These are phyloP conservation scores for Platanus orientalis DNA, from an alignment of 164 flowering plant species.

Conservation along the genomic window DNA sequence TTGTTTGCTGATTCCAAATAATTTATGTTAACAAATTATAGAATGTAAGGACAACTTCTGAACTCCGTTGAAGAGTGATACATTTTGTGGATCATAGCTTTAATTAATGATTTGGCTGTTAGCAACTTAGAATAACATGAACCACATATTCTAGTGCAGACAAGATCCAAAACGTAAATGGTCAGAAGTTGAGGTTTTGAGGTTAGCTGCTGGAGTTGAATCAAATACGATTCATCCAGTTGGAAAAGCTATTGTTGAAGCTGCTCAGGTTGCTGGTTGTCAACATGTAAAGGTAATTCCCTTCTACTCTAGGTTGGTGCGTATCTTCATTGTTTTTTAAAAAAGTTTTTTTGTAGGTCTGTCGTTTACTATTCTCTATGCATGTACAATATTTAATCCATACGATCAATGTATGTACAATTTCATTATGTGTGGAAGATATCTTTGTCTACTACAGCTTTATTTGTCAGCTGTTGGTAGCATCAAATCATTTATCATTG, in stretches of 20 bases:
- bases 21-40: neutral
- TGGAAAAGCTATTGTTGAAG: conserved; percentile 95
- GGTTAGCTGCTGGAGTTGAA: conserved; percentile 90
- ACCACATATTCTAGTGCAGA: conserved; percentile 30
- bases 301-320: conserved; percentile 4
- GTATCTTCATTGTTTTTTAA: neutral
- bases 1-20: neutral
- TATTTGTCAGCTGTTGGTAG: too few species aligned
- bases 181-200: conserved; percentile 74
- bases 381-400: neutral
- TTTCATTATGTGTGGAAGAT: too few species aligned
- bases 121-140: conserved; percentile 6
- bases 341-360: neutral
- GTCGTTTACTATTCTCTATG: neutral
- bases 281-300: conserved; percentile 44
- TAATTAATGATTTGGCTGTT: neutral
- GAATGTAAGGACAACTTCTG: neutral
- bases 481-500: too few species aligned
- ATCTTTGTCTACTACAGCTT: too few species aligned
- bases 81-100: neutral
- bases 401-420: neutral
- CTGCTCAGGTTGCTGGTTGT: conserved; percentile 57
- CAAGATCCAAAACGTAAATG: conserved; percentile 21
- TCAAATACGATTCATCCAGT: conserved; percentile 89
- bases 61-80: neutral